phyloP scores from a whole-genome alignment of 2,329 filamentous ascomycete species.

The Cercospora zeina region DNA sequence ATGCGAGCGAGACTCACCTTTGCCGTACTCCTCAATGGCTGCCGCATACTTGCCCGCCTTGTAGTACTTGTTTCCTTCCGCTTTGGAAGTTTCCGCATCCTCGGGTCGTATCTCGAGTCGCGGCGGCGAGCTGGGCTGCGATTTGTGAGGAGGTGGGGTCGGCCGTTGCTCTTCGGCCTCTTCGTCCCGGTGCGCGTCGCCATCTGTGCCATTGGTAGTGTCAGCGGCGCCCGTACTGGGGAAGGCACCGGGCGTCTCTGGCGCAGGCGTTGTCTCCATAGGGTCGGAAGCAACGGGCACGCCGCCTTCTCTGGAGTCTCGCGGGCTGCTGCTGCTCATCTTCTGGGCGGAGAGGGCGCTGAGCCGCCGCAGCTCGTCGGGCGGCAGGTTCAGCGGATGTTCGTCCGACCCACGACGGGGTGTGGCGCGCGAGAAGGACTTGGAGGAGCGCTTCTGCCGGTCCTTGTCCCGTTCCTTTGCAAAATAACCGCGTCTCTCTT shows the following conservation, averaged over 20 bases:
- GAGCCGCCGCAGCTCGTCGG: conserved; percentile 79
- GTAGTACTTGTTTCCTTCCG: conserved; percentile 92
- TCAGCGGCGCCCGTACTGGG: conserved; percentile 44
- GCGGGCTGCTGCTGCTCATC: conserved; percentile 29
- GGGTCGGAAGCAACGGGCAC: conserved; percentile 29
- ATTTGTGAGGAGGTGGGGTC: conserved; percentile 69
- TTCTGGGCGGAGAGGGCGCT: conserved; percentile 56
- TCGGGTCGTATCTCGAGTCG: conserved; percentile 51
- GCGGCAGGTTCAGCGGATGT: conserved; percentile 81
- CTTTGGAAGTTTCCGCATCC: conserved; percentile 89
- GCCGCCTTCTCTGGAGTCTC: conserved; percentile 29
- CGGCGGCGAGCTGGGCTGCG: conserved; percentile 52
- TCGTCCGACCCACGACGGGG: conserved; percentile 54
- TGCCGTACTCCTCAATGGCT: conserved; percentile 90
- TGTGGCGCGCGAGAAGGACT: conserved; percentile 38
- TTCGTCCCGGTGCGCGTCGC: conserved; percentile 34
- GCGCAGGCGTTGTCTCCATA: conserved; percentile 40
- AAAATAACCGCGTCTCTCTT: conserved; percentile 31
- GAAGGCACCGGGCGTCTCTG: conserved; percentile 46
- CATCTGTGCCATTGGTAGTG: conserved; percentile 39
- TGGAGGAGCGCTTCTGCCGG: conserved; percentile 30
- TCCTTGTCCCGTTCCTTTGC: conserved; percentile 34
- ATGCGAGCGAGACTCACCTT: conserved; percentile 64
- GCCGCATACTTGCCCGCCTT: conserved; percentile 87
- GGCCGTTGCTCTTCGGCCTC: conserved; percentile 55